These are phyloP conservation scores for Naematelia aurantialba DNA, from an alignment of 768 basidiomycete genomes.

Conservation along the genomic window DNA sequence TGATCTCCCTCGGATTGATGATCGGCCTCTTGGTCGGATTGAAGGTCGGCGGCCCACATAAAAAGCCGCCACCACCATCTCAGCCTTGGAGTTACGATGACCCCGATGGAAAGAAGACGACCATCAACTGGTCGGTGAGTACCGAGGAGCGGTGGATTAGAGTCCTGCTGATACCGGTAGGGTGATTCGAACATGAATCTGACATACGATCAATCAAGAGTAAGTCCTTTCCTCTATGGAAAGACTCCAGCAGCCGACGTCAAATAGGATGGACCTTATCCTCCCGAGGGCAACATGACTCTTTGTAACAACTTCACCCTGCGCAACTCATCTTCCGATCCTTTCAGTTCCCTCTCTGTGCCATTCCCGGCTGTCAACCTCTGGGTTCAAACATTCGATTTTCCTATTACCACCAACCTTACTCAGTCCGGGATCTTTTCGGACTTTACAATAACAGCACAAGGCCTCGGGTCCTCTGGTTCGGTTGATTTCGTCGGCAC, in stretches of 20 bases:
- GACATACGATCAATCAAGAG: slow-evolving; percentile 15
- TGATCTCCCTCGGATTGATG: slow-evolving; percentile 31
- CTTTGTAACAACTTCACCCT: slow-evolving; percentile 35
- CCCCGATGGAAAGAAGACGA: slow-evolving; percentile 20
- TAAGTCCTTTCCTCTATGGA: slow-evolving; percentile 14
- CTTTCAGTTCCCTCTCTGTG: slow-evolving; percentile 28
- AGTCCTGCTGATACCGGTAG: slow-evolving; percentile 1
- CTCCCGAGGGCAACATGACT: slow-evolving; percentile 31
- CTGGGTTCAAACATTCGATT: slow-evolving; percentile 32
- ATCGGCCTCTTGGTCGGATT: slow-evolving; percentile 35
- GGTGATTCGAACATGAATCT: slow-evolving; percentile 23
- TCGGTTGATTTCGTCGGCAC: slow-evolving; percentile 39
- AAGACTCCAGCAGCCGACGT: slow-evolving; percentile 3
- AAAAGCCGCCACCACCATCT: slow-evolving; percentile 7
- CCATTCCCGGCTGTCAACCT: slow-evolving; percentile 35
- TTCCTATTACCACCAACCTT: slow-evolving; percentile 22
- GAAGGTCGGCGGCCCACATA: slow-evolving; percentile 1
- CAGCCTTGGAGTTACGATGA: slow-evolving; percentile 24
- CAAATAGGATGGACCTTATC: slow-evolving; percentile 33
- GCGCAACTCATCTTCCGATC: slow-evolving; percentile 23
- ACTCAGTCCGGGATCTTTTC: slow-evolving; percentile 4
- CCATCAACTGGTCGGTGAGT: slow-evolving; percentile 6
- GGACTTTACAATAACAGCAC: slow-evolving; percentile 29
- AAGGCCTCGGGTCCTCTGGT: slow-evolving; percentile 39
- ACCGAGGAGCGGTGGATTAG: slow-evolving; percentile 1